Evolutionary conservation across 2,329 filamentous ascomycete species (phyloP), one percentile per base, ranked within the genome.

Genomic region (Leptographium wingfieldii): DNA sequence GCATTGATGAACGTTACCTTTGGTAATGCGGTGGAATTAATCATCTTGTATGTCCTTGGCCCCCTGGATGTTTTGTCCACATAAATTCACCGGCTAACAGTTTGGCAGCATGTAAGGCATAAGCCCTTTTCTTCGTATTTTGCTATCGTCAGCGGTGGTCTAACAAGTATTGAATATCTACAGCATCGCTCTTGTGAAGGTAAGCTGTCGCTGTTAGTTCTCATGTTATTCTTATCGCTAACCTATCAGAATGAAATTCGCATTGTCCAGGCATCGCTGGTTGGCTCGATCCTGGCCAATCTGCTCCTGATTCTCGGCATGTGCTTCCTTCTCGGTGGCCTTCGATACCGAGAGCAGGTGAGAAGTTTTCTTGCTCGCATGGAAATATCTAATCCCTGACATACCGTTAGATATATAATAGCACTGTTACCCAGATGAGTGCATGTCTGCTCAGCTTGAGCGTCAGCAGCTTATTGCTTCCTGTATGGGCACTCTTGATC

Each of bases 1-100:
- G 92, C 92, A 59, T 76, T 97, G 46, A 79, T 96, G 62, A 96
- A 96, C 68, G 91, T 92, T 9, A 88, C 87, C 1, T 96, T 96
- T 70, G 92, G 91, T 75, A 95, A 95, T 68, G 90, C 90, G 4
- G 90, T 95, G 62, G 90, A 95, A 69, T 74, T 95, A 66, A 95
- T 95, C 63, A 89, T 96, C 55, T 88, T 89, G 56, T 63, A 16
- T 7, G 60, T 81, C 64, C 74, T 84, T 55, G 81, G 81, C 1
- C 66, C 84, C 11, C 14, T 35, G 22, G 6, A 31, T 11, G 0
- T 31, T 25, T 22, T 25, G 16, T 48, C 12, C 12, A 7, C 25
- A n/a, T 54, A 22, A 27, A 46, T 25, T 14, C 16, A 38, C 0
- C 25, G 22, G 55, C 62, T 63, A 68, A 79, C 76, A 59, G 79